Conservation (phyloP, 495 filamentous ascomycete genomes). For the Bacidia gigantensis region DNA sequence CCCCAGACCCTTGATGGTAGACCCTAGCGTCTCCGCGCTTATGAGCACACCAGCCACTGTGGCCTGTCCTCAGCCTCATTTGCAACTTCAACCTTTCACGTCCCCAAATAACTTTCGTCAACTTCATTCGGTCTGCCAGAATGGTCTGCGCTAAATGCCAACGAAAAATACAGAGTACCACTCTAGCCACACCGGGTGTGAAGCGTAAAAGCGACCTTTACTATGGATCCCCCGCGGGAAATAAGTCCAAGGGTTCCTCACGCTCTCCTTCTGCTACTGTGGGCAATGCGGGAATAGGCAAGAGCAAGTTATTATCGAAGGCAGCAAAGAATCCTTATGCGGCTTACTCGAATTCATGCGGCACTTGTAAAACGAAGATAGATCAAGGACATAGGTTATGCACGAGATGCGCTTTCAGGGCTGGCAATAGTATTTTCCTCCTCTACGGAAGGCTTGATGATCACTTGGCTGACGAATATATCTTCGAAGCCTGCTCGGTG, state of each 20-base stretch:
- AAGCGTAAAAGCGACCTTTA: constrained; percentile 63
- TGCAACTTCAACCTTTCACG: no score
- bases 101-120: no score
- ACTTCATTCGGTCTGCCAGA: no score
- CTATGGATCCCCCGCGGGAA: constrained; percentile 43
- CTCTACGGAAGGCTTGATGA: no score
- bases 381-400: constrained; percentile 49
- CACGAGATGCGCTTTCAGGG: constrained; percentile 53
- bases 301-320: constrained; percentile 57
- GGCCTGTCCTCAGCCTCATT: not conserved
- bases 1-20: not conserved
- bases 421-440: constrained; percentile 39
- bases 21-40: not conserved
- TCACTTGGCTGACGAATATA: no score
- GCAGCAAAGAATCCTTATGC: constrained; percentile 58
- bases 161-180: constrained; percentile 45
- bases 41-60: not conserved
- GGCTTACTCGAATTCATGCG: constrained; percentile 48
- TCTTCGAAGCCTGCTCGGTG: constrained; percentile 54
- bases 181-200: constrained; percentile 53
- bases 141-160: constrained; percentile 63
- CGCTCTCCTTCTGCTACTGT: constrained; percentile 33
- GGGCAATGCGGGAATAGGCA: constrained; percentile 42
- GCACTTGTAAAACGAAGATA: constrained; percentile 50
- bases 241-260: constrained; percentile 16